Base-by-base conservation (phyloP, 2,329 filamentous ascomycete species). In the Pseudogymnoascus sp. region DNA sequence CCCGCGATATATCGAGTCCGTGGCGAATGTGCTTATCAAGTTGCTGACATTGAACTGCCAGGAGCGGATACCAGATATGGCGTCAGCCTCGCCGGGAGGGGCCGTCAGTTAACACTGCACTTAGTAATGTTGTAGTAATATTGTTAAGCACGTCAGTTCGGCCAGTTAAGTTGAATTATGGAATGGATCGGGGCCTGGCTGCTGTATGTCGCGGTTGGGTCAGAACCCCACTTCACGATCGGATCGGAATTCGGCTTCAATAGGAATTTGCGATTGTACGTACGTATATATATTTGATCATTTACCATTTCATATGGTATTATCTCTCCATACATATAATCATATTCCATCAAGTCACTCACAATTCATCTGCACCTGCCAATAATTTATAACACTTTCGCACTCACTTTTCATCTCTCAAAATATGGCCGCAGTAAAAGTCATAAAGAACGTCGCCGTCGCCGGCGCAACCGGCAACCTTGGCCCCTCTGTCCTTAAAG, bases 361-460 rank as follows among this genome's bases (percentile, higher is more conserved):
- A 52, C 45, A 55, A 4, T 52, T 52, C 14, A 33, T 33, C 8
- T 31, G 4, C 45, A 26, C 31, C 45, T 12, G 19, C n/a, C 29
- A 12, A 33, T 31, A 2, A 33, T 12, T 33, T 19, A 31, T 33
- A 33, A 26, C 26, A 55, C 10, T 19, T 55, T 31, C 45, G 5
- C 10, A 55, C 10, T 33, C 26, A 33, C 45, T 33, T 33, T 11
- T 31, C 26, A 19, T 33, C 29, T 16, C 45, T 19, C 29, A 31
- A 55, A 33, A 55, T 19, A 55, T 55, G 45, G 45, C 45, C 10
- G 14, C 26, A 6, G 26, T 31, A 19, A 55, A 55, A 33, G 45
- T 55, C 45, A 71, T 75, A 58, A 67, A 72, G 61, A 76, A 70
- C 1, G 72, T 78, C 37, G 68, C 73, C 19, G 65, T 78, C 11